phyloP scores from a whole-genome alignment of 2,329 filamentous ascomycete genomes.

The Trichoderma endophyticum region DNA sequence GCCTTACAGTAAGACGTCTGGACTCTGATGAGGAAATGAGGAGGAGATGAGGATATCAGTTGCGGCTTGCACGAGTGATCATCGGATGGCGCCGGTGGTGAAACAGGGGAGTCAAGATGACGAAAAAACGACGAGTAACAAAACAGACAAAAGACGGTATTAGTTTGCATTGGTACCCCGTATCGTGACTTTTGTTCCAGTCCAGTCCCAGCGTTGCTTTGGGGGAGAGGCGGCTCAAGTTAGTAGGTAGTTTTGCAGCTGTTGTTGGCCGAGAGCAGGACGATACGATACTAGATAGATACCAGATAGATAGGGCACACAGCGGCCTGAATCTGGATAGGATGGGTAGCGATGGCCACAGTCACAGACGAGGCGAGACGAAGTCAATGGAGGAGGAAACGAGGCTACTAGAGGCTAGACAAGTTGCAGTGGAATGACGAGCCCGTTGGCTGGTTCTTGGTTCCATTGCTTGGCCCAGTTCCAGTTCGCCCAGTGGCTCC shows the following conservation, averaged over 20 bases:
- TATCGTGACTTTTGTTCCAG: background rate
- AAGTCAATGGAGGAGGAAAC: background rate
- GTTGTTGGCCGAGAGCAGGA: background rate
- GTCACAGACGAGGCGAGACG: background rate
- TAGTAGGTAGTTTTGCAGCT: background rate
- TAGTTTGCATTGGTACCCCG: background rate
- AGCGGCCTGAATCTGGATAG: no score
- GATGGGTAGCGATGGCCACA: no score
- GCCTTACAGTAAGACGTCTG: background rate
- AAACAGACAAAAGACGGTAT: background rate
- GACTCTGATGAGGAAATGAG: background rate
- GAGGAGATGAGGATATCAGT: background rate
- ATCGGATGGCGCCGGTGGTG: constrained; percentile 1
- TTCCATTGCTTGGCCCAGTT: no score
- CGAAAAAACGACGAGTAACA: background rate
- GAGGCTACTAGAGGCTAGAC: background rate
- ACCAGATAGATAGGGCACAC: no score
- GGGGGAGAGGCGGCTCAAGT: background rate
- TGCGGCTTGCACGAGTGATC: background rate
- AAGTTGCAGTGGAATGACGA: background rate
- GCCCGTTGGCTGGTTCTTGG: no score
- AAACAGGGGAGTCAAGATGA: background rate
- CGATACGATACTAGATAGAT: background rate
- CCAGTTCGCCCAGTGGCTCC: no score
- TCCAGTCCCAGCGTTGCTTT: no score